Base-by-base conservation (phyloP, 306 rosid genomes). In the Calophaca sinica region DNA sequence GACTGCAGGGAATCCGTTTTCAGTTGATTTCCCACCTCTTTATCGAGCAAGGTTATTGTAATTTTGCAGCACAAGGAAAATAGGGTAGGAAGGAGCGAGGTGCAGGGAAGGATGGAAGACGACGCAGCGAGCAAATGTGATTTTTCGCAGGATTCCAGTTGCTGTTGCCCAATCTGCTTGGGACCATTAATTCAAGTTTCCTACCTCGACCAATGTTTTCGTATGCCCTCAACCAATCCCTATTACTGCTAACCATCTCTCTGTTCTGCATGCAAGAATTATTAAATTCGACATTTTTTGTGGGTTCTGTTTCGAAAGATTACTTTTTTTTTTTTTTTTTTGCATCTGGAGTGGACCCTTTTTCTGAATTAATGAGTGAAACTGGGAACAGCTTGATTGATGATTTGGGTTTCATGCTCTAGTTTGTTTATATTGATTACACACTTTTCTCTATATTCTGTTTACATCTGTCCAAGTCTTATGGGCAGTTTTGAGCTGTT, bases 141-240 rank as follows among this genome's bases (percentile, higher is more conserved):
- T 28, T 53, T 20, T 67, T 28, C 80, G 2, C 84, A 54, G 38
- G 86, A 83, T 38, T 44, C 80, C 4, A 69, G 44, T 74, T 84
- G 76, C 77, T 80, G 81, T n/a, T 93, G 98, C 68, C 94, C 97
- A 46, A 91, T 93, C 68, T 93, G 94, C 79, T 89, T 91, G 54
- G 89, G 88, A 50, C 73, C 91, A 35, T 63, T 84, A 11, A 6
- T 68, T 84, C 89, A 87, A 77, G 69, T 81, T 35, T 93, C 96
- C 35, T 93, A 84, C 74, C 98, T 89, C 10, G 90, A 93, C 48
- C 82, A 83, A 68, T 93, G 97, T 77, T 82, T 86, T 54, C 98
- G 94, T 90, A 85, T 31, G 77, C 58, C 31, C 51, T 48, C 26
- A 20, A 0, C 26, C 26, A 20, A 20, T 46, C 68, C 60, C 57